Conservation (phyloP, 2,329 filamentous ascomycete species). For the Cordyceps militaris region DNA sequence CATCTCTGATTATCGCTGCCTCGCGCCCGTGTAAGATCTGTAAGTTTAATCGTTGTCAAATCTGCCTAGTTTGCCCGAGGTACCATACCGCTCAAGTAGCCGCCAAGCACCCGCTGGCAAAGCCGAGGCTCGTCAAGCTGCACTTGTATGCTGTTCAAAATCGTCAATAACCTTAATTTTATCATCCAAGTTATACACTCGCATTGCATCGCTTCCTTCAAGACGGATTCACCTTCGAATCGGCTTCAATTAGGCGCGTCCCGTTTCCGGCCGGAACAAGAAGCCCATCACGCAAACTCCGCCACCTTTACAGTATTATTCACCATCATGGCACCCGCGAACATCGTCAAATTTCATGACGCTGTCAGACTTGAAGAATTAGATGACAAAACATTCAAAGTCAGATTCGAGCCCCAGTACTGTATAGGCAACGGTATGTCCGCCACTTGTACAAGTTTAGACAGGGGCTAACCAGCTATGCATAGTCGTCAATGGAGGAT, state of each 20-base stretch:
- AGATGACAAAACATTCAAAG: conserved; percentile 21
- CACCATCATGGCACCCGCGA: neutral
- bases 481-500: conserved; percentile 35
- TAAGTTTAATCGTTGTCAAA: neutral
- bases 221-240: neutral
- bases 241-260: neutral
- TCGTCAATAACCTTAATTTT: neutral
- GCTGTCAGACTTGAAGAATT: conserved; percentile 19
- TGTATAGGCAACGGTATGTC: conserved; percentile 22
- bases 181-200: no score
- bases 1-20: neutral
- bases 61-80: neutral
- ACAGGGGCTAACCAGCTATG: neutral
- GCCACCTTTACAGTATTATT: no score
- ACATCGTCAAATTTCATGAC: conserved; percentile 14
- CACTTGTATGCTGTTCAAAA: neutral
- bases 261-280: neutral
- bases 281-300: no score
- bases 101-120: neutral
- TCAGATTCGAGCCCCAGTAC: conserved; percentile 17
- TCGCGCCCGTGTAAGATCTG: neutral
- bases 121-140: neutral
- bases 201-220: no score
- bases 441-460: no score
- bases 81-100: neutral